These are phyloP conservation scores for Erodium chrysanthum DNA, from an alignment of 441 rosid genomes.

Conservation along the genomic window DNA sequence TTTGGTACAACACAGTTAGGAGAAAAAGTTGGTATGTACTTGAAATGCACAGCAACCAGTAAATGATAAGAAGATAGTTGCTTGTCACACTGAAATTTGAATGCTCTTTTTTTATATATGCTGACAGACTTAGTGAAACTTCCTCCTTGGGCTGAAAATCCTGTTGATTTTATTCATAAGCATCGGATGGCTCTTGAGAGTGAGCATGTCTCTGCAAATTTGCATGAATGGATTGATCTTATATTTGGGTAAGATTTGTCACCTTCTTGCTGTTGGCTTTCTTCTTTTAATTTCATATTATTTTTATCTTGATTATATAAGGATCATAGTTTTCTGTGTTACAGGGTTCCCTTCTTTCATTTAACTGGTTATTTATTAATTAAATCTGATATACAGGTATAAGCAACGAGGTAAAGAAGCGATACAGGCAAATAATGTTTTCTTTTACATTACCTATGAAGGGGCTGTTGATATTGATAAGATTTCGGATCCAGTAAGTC, in stretches of 20 bases:
- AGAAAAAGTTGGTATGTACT: conserved; percentile 73
- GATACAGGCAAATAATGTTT: conserved; percentile 83
- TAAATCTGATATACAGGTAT: conserved; percentile 44
- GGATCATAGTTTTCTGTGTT: too few species aligned
- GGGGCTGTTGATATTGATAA: conserved; percentile 92
- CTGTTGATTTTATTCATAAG: conserved; percentile 91
- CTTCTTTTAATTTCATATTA: conserved; percentile 15
- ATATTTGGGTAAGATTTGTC: conserved; percentile 66
- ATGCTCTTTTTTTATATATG: conserved; percentile 12
- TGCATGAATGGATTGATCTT: conserved; percentile 99
- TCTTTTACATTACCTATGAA: conserved; percentile 96
- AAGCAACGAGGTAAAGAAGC: conserved; percentile 99
- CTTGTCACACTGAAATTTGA: conserved; percentile 9
- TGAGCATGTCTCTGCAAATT: conserved; percentile 85
- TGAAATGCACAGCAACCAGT: conserved; percentile 14
- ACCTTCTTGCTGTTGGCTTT: conserved; percentile 15
- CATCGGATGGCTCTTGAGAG: conserved; percentile 95
- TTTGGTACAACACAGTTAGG: conserved; percentile 92
- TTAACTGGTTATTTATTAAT: conserved; percentile 12
- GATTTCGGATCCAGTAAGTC: conserved; percentile 78
- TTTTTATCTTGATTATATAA: neutral
- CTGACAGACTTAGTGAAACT: conserved; percentile 76
- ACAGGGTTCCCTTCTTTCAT: neutral
- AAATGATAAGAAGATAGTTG: conserved; percentile 16
- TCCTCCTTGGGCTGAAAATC: conserved; percentile 94